Percentiles rank a stretch among this genome's conserved stretches.
Conservation (phyloP, 805 yeast genomes). For the Teunomyces cretensis region DNA sequence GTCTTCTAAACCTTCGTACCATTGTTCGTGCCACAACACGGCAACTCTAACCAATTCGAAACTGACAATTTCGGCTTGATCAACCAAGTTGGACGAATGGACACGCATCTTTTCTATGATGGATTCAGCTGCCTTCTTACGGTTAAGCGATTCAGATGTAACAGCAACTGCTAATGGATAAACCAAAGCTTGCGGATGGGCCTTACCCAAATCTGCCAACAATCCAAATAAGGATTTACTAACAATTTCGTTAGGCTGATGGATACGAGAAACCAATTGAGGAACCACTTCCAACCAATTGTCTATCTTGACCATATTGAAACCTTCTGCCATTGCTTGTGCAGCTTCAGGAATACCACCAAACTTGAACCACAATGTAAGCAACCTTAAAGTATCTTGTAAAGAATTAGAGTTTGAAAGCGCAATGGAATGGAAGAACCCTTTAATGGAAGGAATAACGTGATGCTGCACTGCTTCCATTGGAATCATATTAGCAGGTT, state of each 20-base stretch:
- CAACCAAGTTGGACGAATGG: slow-evolving; percentile 81
- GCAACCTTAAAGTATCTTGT: slow-evolving; percentile 86
- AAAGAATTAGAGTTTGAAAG: slow-evolving; percentile 82
- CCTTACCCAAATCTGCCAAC: slow-evolving; percentile 84
- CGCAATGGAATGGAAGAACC: slow-evolving; percentile 93
- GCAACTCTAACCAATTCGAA: slow-evolving; percentile 92
- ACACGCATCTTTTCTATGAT: slow-evolving; percentile 90
- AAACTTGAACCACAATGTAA: slow-evolving; percentile 93
- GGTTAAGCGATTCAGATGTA: slow-evolving; percentile 83
- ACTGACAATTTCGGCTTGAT: slow-evolving; percentile 92
- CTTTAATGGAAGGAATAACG: slow-evolving; percentile 93
- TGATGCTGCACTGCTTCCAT: slow-evolving; percentile 73
- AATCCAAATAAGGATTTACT: slow-evolving; percentile 76
- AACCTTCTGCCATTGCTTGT: slow-evolving; percentile 86
- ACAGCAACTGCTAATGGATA: slow-evolving; percentile 95
- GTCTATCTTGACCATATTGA: slow-evolving; percentile 82
- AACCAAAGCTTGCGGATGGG: slow-evolving; percentile 95
- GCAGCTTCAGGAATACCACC: slow-evolving; percentile 94
- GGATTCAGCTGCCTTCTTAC: slow-evolving; percentile 88
- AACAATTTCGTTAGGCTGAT: slow-evolving; percentile 87
- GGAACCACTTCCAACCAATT: slow-evolving; percentile 96
- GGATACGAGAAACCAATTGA: slow-evolving; percentile 92
- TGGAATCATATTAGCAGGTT: slow-evolving; percentile 27
- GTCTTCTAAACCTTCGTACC: slow-evolving; percentile 98
- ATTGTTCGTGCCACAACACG: slow-evolving; percentile 94